These are phyloP conservation scores for Pythium coloratum DNA, from an alignment of 352 stramenopile species.

Conservation along the genomic window DNA sequence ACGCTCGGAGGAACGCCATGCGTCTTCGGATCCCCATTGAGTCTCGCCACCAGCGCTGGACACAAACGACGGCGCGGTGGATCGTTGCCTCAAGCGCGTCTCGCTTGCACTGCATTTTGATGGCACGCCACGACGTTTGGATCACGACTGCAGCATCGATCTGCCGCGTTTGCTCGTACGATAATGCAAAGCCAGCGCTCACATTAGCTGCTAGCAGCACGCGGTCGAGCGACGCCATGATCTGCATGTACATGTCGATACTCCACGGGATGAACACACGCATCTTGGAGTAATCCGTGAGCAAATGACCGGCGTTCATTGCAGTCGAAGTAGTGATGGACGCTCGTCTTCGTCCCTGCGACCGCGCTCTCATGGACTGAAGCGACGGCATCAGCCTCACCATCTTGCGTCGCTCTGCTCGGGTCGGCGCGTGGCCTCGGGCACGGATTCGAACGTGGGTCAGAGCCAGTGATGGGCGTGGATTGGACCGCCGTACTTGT, in stretches of 20 bases:
- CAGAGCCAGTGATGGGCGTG: conserved; percentile 34
- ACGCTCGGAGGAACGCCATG: conserved; percentile 49
- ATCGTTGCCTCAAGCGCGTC: conserved; percentile 56
- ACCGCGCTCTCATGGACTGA: neutral
- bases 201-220: conserved; percentile 16
- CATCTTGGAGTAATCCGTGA: conserved; percentile 47
- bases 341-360: neutral
- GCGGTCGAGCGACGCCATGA: conserved; percentile 49
- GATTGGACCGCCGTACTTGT: conserved; percentile 24
- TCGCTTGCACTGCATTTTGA: conserved; percentile 36
- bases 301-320: neutral
- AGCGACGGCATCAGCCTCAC: conserved; percentile 6
- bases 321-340: neutral
- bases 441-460: conserved; percentile 35
- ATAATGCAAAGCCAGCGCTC: conserved; percentile 45
- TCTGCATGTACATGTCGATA: conserved; percentile 77
- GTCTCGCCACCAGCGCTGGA: conserved; percentile 75
- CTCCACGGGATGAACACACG: conserved; percentile 71
- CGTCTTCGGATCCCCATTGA: conserved; percentile 41
- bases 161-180: conserved; percentile 52
- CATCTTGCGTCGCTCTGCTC: conserved; percentile 44
- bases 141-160: conserved; percentile 49
- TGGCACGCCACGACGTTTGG: conserved; percentile 57
- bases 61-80: conserved; percentile 48
- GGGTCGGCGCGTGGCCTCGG: conserved; percentile 43